Base-by-base conservation (phyloP, 176 grass and related monocot species). In the Bothriochloa decipiens region DNA sequence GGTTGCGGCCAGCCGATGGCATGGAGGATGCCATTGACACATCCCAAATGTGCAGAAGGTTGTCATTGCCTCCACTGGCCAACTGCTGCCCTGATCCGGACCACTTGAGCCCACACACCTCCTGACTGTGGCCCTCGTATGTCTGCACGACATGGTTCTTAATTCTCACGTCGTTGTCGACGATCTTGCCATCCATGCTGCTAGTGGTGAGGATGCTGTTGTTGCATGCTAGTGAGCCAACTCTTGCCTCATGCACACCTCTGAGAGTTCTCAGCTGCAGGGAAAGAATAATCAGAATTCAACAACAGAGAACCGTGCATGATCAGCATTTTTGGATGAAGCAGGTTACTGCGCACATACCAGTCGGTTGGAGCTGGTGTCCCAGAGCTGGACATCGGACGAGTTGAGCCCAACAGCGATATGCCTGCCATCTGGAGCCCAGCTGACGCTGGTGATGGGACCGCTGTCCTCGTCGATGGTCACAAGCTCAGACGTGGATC, bases 91-190 rank as follows among this genome's bases (percentile, higher is more conserved):
- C 82, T 22, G 87, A 85, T 8, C 83, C 78, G 14, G 77, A 86
- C 88, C 88, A 89, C 36, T 82, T 89, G 64, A 89, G 82, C 11
- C 88, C 83, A 20, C 88, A 86, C 6, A 89, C 88, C 77, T 85
- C 88, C 58, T 89, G 88, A 26, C 58, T 79, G 52, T 89, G 88
- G 4, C 88, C 88, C 41, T 80, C 55, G 23, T 89, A 89, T 25
- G 71, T 86, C 73, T 85, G 87, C 36, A 89, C 82, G 1, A 83
- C 22, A 65, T 89, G 87, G 16, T 78, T 80, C 57, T 70, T 84
- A 13, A 75, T 74, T 65, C 87, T 74, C 0, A 89, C 87, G 4
- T 89, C 87, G 11, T 89, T 89, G 76, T 89, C 85, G 33, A 85
- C 70, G 14, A 89, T 89, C 62, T 33, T 80, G 47, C 87, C 82